Percentiles rank a stretch among this genome's conserved stretches.
These are phyloP conservation scores for Hyaloperonospora brassicae DNA, from an alignment of 352 stramenopile species.

Conservation along the genomic window DNA sequence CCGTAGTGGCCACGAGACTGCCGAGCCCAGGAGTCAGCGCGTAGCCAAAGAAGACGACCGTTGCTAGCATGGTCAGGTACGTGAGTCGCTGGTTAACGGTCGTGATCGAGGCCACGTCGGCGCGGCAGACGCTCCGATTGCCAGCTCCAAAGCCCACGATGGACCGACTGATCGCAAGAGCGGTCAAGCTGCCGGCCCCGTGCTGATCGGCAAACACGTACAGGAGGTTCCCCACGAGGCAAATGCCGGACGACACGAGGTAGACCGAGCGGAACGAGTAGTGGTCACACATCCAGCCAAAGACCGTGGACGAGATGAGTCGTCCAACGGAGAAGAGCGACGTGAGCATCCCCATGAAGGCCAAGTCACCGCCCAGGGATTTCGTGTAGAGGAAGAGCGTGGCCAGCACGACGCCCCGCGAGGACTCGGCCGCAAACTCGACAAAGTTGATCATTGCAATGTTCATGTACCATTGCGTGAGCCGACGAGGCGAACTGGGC, in stretches of 20 bases:
- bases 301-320: conserved; percentile 65
- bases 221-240: conserved; percentile 54
- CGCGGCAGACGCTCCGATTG: conserved; percentile 61
- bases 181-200: conserved; percentile 40
- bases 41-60: conserved; percentile 67
- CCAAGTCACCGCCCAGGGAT: conserved; percentile 56
- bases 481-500: conserved; percentile 19
- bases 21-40: conserved; percentile 58
- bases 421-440: conserved; percentile 69
- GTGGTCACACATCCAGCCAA: conserved; percentile 71
- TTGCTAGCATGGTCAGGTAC: conserved; percentile 60
- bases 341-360: conserved; percentile 66
- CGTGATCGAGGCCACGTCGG: conserved; percentile 60
- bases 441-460: conserved; percentile 76
- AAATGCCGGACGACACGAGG: conserved; percentile 54
- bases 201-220: conserved; percentile 59
- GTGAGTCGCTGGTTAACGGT: conserved; percentile 57
- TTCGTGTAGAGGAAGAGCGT: conserved; percentile 78
- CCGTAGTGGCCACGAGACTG: conserved; percentile 43
- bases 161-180: conserved; percentile 51
- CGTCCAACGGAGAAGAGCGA: conserved; percentile 65
- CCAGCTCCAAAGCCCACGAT: conserved; percentile 65
- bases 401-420: conserved; percentile 56
- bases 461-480: conserved; percentile 51
- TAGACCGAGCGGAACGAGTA: conserved; percentile 74